These are phyloP conservation scores for Plasmodium blacklocki DNA, from an alignment of 169 alveolate genomes.

Conservation along the genomic window DNA sequence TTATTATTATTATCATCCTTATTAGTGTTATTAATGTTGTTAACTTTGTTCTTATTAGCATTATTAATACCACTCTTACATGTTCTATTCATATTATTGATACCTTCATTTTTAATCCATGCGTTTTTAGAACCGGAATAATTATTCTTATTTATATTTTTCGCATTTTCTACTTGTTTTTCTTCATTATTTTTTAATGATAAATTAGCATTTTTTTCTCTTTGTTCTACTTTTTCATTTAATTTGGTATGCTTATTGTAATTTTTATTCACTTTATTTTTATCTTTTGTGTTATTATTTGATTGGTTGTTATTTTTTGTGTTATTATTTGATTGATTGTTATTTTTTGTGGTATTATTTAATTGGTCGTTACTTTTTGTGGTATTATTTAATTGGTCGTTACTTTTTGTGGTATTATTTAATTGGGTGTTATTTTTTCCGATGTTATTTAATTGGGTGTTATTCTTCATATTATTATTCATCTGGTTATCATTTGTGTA, in stretches of 20 bases:
- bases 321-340: too few relatives aligned
- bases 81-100: neutral
- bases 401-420: too few relatives aligned
- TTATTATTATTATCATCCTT: neutral
- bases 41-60: slow-evolving; percentile 5
- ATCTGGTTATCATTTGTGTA: neutral
- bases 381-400: too few relatives aligned
- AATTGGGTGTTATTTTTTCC: too few relatives aligned
- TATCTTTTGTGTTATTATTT: too few relatives aligned
- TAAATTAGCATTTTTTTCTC: neutral
- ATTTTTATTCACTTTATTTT: too few relatives aligned
- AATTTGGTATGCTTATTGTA: neutral
- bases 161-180: slow-evolving; percentile 1
- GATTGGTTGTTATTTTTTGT: too few relatives aligned
- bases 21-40: neutral
- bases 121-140: neutral
- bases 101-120: neutral
- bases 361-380: too few relatives aligned
- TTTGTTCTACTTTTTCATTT: slow-evolving; percentile 6
- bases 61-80: neutral
- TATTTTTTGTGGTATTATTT: too few relatives aligned
- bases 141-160: slow-evolving; percentile 3
- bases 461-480: neutral
- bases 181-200: slow-evolving; percentile 8
- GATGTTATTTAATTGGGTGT: too few relatives aligned